Percentiles rank a stretch among this genome's conserved stretches.
Conservation (phyloP, 2,329 filamentous ascomycete genomes). For the Ophiostoma himal-ulmi region DNA sequence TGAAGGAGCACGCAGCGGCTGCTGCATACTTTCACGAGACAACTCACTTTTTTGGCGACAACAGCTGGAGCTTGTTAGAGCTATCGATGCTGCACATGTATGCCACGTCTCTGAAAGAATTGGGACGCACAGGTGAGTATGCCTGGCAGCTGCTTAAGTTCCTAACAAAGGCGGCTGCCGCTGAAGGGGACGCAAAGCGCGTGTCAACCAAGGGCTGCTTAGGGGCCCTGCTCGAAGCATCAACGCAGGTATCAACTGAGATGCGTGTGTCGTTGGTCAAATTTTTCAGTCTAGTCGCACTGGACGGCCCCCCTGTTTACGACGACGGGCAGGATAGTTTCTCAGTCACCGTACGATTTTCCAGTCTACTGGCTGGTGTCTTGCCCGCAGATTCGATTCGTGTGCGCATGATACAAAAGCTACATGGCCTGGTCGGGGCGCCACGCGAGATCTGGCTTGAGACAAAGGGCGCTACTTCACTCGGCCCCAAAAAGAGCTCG, state of each 20-base stretch:
- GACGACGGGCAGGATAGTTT: slow-evolving; percentile 69
- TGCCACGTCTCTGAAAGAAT: slow-evolving; percentile 69
- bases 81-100: slow-evolving; percentile 82
- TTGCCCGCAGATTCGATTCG: slow-evolving; percentile 60
- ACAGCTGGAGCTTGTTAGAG: slow-evolving; percentile 73
- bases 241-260: slow-evolving; percentile 47
- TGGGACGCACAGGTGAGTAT: slow-evolving; percentile 73
- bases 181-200: slow-evolving; percentile 36
- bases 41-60: slow-evolving; percentile 70
- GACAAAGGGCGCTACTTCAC: slow-evolving; percentile 34
- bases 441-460: slow-evolving; percentile 50
- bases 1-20: slow-evolving; percentile 67
- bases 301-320: slow-evolving; percentile 65
- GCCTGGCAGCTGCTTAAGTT: slow-evolving; percentile 69
- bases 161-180: slow-evolving; percentile 58
- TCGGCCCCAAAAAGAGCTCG: slow-evolving; percentile 50
- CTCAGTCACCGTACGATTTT: slow-evolving; percentile 59
- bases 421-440: slow-evolving; percentile 48
- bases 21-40: slow-evolving; percentile 72
- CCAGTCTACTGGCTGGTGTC: slow-evolving; percentile 66
- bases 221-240: slow-evolving; percentile 42
- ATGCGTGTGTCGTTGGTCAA: slow-evolving; percentile 62
- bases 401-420: slow-evolving; percentile 55
- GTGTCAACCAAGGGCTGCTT: slow-evolving; percentile 44
- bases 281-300: slow-evolving; percentile 65